phyloP scores from a whole-genome alignment of 257 asterid species.

The Solanum rostratum region DNA sequence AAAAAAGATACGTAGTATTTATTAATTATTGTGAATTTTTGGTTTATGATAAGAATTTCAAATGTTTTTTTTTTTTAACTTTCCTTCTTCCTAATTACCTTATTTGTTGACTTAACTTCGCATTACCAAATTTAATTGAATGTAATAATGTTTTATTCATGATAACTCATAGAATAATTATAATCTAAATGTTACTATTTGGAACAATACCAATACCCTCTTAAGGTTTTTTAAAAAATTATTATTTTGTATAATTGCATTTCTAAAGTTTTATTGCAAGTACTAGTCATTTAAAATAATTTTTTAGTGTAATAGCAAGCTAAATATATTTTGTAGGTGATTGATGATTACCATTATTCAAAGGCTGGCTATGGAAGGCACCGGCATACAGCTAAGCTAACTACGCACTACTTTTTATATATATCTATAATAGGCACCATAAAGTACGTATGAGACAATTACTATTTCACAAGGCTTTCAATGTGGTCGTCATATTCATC shows the following conservation, averaged over 20 bases:
- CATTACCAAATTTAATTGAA: too few relatives aligned
- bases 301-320: too few relatives aligned
- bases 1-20: neutral
- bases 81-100: too few relatives aligned
- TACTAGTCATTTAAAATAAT: too few relatives aligned
- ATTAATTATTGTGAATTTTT: neutral
- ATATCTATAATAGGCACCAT: too few relatives aligned
- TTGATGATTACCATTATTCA: too few relatives aligned
- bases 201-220: neutral
- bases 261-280: neutral
- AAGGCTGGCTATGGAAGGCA: too few relatives aligned
- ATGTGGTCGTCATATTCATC: neutral
- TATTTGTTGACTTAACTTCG: too few relatives aligned
- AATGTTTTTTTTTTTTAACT: neutral
- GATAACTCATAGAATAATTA: neutral
- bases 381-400: too few relatives aligned
- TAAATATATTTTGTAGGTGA: too few relatives aligned
- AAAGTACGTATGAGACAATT: neutral
- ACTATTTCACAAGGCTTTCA: neutral
- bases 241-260: neutral
- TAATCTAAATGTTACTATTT: neutral
- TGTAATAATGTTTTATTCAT: too few relatives aligned
- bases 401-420: too few relatives aligned
- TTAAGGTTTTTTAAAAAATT: neutral
- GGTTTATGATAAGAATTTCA: neutral